Percentiles rank a stretch among this genome's conserved stretches.
phyloP scores from a whole-genome alignment of 805 yeast genomes.

The Sporopachydermia lactativora region DNA sequence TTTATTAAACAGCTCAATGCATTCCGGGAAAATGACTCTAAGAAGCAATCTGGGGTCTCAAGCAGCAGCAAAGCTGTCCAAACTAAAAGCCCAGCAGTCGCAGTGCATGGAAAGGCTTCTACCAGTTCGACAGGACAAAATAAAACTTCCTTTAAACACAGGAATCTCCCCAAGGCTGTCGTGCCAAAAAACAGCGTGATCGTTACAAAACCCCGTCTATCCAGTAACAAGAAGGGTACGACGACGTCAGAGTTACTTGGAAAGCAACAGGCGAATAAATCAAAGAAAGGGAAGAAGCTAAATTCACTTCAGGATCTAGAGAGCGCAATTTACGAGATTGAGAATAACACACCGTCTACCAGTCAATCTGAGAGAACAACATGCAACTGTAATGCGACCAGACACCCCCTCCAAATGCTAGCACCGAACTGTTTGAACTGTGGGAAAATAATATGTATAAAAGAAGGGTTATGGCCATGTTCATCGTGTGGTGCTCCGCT shows the following conservation, averaged over 20 bases:
- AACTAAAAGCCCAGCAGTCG: constrained; percentile 22
- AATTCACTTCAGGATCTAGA: constrained; percentile 54
- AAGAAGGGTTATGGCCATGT: constrained; percentile 88
- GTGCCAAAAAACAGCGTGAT: not conserved
- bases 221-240: constrained; percentile 15
- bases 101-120: constrained; percentile 4
- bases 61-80: no score
- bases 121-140: constrained; percentile 2
- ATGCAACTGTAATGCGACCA: constrained; percentile 77
- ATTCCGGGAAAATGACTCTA: no score
- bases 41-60: no score
- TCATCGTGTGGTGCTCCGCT: constrained; percentile 64
- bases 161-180: not conserved
- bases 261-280: constrained; percentile 19
- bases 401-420: constrained; percentile 77
- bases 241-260: constrained; percentile 37
- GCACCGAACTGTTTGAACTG: constrained; percentile 92
- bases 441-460: constrained; percentile 83
- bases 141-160: constrained; percentile 3
- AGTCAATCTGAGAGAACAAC: constrained; percentile 15
- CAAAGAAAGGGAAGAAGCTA: constrained; percentile 25
- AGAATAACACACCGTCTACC: constrained; percentile 17
- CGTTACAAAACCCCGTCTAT: constrained; percentile 7
- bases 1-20: constrained; percentile 34
- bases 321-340: constrained; percentile 40